A percentile compares a stretch with the other conserved stretches of the same genome.
Conservation (phyloP, 352 stramenopile genomes). For the Blastocystis sp. region DNA sequence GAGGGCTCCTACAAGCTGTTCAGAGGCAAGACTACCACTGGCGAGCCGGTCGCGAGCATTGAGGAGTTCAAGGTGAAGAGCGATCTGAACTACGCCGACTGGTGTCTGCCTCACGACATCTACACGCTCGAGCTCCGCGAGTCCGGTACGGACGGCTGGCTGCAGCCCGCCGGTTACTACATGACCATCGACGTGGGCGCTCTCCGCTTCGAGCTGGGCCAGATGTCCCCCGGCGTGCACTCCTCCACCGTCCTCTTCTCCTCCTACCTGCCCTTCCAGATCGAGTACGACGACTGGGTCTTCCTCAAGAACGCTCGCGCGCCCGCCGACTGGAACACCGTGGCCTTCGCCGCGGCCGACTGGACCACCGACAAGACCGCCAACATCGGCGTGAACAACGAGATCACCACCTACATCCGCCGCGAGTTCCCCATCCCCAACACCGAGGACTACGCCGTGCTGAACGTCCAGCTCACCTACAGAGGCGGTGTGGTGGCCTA, state of each 20-base stretch:
- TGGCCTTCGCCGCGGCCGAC: neutral
- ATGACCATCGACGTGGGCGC: neutral
- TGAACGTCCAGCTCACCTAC: conserved; percentile 31
- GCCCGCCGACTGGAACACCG: conserved; percentile 14
- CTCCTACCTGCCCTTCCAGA: conserved; percentile 17
- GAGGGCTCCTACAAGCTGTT: neutral
- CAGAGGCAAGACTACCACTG: neutral
- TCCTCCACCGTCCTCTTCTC: conserved; percentile 5
- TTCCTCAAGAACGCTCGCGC: neutral
- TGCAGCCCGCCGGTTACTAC: conserved; percentile 23
- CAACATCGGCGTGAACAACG: neutral
- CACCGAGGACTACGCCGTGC: neutral
- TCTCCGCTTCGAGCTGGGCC: neutral
- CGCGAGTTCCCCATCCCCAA: neutral
- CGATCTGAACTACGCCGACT: conserved; percentile 22
- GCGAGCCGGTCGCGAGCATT: neutral
- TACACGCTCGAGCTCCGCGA: conserved; percentile 18
- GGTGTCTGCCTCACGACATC: conserved; percentile 42
- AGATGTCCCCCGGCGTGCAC: neutral
- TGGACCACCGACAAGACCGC: neutral
- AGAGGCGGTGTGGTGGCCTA: conserved; percentile 18
- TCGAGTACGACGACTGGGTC: conserved; percentile 38
- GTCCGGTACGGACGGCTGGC: conserved; percentile 33
- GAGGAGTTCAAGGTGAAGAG: neutral
- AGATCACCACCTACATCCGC: conserved; percentile 19